phyloP scores from a whole-genome alignment of 257 asterid genomes.

The Henckelia pumila region DNA sequence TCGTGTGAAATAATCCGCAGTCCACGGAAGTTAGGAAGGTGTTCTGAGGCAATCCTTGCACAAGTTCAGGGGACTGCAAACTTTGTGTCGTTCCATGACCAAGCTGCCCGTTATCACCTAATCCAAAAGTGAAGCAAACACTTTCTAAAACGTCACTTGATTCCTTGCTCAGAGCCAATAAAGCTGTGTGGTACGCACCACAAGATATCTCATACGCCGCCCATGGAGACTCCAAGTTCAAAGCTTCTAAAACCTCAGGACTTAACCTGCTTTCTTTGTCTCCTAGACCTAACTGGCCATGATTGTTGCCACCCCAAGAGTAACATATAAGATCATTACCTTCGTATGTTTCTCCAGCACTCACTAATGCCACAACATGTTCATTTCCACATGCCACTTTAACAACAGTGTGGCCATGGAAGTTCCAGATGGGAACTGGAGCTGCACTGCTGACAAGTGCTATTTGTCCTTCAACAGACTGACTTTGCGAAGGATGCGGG shows the following conservation, averaged over 20 bases:
- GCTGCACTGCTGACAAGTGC: slow-evolving; percentile 41
- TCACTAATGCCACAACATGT: slow-evolving; percentile 77
- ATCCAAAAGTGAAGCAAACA: slow-evolving; percentile 85
- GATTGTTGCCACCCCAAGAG: slow-evolving; percentile 82
- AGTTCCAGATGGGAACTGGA: slow-evolving; percentile 72
- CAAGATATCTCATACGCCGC: slow-evolving; percentile 72
- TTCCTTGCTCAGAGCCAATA: slow-evolving; percentile 53
- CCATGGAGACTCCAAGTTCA: slow-evolving; percentile 56
- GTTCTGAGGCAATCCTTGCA: slow-evolving; percentile 48
- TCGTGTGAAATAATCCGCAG: slow-evolving; percentile 88
- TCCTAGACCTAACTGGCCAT: slow-evolving; percentile 91
- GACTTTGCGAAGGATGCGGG: slow-evolving; percentile 49
- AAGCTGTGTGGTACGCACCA: slow-evolving; percentile 82
- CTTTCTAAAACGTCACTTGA: slow-evolving; percentile 55
- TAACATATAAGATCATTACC: slow-evolving; percentile 70
- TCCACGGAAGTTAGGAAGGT: slow-evolving; percentile 57
- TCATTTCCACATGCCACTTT: slow-evolving; percentile 91
- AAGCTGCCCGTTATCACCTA: slow-evolving; percentile 92
- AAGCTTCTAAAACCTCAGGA: slow-evolving; percentile 59
- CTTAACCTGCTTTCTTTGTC: slow-evolving; percentile 53
- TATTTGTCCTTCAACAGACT: slow-evolving; percentile 39
- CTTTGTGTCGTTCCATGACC: slow-evolving; percentile 78
- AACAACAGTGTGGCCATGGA: slow-evolving; percentile 84
- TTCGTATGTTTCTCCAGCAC: slow-evolving; percentile 53
- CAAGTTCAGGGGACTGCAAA: slow-evolving; percentile 52